These are phyloP conservation scores for Metschnikowia reukaufii DNA, from an alignment of 805 yeast species.

Conservation along the genomic window DNA sequence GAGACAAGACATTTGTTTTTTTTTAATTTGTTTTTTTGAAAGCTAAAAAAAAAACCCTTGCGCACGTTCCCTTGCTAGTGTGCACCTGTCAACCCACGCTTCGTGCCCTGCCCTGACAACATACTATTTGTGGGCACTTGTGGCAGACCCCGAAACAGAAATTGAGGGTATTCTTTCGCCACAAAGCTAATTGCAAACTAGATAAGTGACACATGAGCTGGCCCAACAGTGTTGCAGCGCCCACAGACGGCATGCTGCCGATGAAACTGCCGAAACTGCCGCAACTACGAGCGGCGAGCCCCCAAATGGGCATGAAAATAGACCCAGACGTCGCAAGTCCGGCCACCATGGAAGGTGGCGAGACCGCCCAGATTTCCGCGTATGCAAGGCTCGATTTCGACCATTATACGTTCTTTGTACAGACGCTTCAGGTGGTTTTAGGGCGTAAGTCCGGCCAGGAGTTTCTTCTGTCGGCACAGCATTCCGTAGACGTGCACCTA, in stretches of 20 bases:
- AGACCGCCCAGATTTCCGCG: conserved; percentile 46
- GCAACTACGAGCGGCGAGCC: conserved; percentile 8
- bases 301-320: background rate
- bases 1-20: too few species aligned
- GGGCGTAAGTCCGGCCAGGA: conserved; percentile 73
- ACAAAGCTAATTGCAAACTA: too few species aligned
- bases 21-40: too few species aligned
- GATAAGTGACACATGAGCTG: too few species aligned
- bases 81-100: too few species aligned
- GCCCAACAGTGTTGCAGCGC: conserved; percentile 14
- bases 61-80: too few species aligned
- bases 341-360: background rate
- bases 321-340: too few species aligned
- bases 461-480: conserved; percentile 59
- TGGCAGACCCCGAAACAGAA: too few species aligned
- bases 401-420: conserved; percentile 91
- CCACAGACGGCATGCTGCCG: background rate
- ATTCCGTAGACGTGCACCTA: conserved; percentile 86
- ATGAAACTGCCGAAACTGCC: conserved; percentile 1
- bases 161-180: too few species aligned
- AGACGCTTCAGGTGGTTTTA: conserved; percentile 87
- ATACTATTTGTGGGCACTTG: too few species aligned
- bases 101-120: too few species aligned
- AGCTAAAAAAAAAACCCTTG: too few species aligned
- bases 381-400: conserved; percentile 86